These are phyloP conservation scores for Colletotrichum abscissum DNA, from an alignment of 2,329 filamentous ascomycete genomes.

Conservation along the genomic window DNA sequence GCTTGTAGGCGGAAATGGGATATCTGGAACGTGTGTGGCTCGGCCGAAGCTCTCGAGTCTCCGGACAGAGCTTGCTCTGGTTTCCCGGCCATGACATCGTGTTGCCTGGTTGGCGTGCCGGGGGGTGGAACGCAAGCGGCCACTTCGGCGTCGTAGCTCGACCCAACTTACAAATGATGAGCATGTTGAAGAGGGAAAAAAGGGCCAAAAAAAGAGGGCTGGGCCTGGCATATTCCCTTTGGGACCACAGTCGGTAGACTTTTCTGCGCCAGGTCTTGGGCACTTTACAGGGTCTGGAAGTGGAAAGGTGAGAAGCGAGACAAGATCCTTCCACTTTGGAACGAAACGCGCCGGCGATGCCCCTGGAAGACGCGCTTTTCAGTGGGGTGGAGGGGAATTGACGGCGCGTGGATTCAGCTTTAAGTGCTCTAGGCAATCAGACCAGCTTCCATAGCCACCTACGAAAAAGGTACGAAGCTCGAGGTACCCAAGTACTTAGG, in stretches of 20 bases:
- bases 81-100: conserved; percentile 30
- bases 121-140: conserved; percentile 26
- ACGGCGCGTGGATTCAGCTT: conserved; percentile 14
- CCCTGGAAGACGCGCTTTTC: conserved; percentile 30
- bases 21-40: conserved; percentile 12
- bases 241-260: neutral
- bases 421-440: neutral
- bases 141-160: conserved; percentile 11
- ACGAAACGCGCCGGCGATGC: conserved; percentile 28
- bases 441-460: neutral
- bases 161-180: conserved; percentile 9
- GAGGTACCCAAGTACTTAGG: neutral
- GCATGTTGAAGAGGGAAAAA: conserved; percentile 6
- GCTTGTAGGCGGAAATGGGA: neutral
- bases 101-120: conserved; percentile 18
- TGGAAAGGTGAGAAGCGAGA: conserved; percentile 23
- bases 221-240: conserved; percentile 20
- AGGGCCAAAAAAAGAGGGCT: conserved; percentile 16
- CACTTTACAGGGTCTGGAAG: conserved; percentile 21
- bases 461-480: neutral
- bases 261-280: neutral
- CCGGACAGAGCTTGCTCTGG: conserved; percentile 6
- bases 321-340: conserved; percentile 10
- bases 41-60: conserved; percentile 26
- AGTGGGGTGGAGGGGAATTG: conserved; percentile 4